Conservation (phyloP, 2,329 filamentous ascomycete genomes). For the Colletotrichum lindemuthianum region DNA sequence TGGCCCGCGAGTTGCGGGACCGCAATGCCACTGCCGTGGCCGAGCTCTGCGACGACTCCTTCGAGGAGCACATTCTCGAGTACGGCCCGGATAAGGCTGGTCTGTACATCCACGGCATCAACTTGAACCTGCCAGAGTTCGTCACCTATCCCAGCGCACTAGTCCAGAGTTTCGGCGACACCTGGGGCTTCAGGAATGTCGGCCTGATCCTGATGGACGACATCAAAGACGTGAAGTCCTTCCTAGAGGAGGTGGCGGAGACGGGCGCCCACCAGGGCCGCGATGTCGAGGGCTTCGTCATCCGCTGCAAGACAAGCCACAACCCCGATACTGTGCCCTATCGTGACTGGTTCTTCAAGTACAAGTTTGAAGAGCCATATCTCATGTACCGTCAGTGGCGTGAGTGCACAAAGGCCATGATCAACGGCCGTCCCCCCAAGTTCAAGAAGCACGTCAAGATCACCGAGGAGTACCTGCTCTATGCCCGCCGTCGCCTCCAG, state of each 20-base stretch:
- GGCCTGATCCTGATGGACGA: slow-evolving; percentile 82
- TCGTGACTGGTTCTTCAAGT: slow-evolving; percentile 99
- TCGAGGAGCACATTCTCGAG: slow-evolving; percentile 95
- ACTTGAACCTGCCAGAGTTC: slow-evolving; percentile 93
- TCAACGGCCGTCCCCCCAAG: slow-evolving; percentile 76
- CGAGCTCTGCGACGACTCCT: slow-evolving; percentile 94
- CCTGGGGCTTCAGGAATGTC: slow-evolving; percentile 94
- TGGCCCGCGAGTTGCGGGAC: slow-evolving; percentile 78
- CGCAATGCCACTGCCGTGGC: slow-evolving; percentile 95
- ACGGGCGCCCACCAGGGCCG: slow-evolving; percentile 90
- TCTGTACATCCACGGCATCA: slow-evolving; percentile 95
- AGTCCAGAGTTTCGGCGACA: slow-evolving; percentile 89
- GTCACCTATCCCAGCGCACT: slow-evolving; percentile 82
- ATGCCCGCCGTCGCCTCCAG: slow-evolving; percentile 78
- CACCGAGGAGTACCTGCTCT: slow-evolving; percentile 89
- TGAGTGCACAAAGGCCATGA: slow-evolving; percentile 92
- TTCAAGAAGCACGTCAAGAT: slow-evolving; percentile 90
- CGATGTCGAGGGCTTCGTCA: slow-evolving; percentile 96
- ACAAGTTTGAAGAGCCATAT: slow-evolving; percentile 99
- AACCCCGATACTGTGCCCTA: slow-evolving; percentile 64
- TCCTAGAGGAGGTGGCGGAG: slow-evolving; percentile 86
- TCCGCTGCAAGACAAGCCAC: slow-evolving; percentile 81
- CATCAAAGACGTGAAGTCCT: slow-evolving; percentile 76
- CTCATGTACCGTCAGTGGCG: slow-evolving; percentile 99
- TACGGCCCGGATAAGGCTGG: slow-evolving; percentile 86